Evolutionary conservation across 306 rosid species (phyloP).

Genomic region (Mucuna pruriens): DNA sequence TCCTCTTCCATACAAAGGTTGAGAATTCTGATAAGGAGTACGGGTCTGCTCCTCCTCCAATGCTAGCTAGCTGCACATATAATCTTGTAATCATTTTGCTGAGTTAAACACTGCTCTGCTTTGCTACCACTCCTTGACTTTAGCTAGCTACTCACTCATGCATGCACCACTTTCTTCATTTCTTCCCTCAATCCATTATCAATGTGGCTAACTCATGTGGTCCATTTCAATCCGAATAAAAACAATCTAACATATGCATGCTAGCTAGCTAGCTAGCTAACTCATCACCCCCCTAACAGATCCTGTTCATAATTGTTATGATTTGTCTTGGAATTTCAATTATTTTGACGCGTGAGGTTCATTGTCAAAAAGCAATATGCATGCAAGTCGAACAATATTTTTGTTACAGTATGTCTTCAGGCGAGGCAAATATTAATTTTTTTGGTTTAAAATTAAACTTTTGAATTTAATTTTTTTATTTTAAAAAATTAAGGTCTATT

Average conservation of each 20-base stretch:
- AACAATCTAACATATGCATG: background rate
- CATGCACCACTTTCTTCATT: background rate
- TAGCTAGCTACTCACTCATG: background rate
- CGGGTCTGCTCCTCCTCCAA: background rate
- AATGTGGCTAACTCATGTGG: constrained; percentile 7
- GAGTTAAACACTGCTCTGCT: background rate
- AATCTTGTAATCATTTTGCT: constrained; percentile 28
- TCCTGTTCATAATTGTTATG: background rate
- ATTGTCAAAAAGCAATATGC: too few relatives aligned
- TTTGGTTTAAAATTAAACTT: too few relatives aligned
- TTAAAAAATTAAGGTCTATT: too few relatives aligned
- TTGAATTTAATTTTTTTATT: too few relatives aligned
- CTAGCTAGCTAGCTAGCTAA: background rate
- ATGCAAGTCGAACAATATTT: too few relatives aligned
- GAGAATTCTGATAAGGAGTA: background rate
- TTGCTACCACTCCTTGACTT: background rate
- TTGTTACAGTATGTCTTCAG: too few relatives aligned
- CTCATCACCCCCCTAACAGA: background rate
- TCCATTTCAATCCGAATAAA: background rate
- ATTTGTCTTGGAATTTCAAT: background rate
- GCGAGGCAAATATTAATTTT: too few relatives aligned
- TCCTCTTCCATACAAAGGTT: constrained; percentile 8
- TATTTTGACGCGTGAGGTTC: too few relatives aligned
- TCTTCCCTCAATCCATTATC: background rate
- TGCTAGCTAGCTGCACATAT: background rate